Base-by-base conservation (phyloP, 306 rosid genomes). In the Clitoria ternatea region DNA sequence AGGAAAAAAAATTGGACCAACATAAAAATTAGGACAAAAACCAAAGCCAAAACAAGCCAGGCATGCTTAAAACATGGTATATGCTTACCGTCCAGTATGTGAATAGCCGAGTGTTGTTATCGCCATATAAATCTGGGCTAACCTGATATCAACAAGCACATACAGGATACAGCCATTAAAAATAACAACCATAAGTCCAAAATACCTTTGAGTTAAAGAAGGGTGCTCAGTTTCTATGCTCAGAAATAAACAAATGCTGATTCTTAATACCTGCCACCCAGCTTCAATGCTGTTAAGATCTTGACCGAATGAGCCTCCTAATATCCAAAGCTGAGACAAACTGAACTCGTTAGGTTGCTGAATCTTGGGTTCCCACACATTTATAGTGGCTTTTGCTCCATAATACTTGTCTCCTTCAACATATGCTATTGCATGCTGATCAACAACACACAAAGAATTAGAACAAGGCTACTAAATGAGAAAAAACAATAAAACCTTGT, bases 241-340 rank as follows among this genome's bases (percentile, higher is more conserved):
- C 1, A 19, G 45, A 42, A 42, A 30, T 43, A 29, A 13, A 26
- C 1, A 8, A 24, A 50, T 53, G 6, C 7, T 1, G 26, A 62
- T 27, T 43, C 36, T 11, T 6, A 9, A 43, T 83, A 94, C 99
- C 99, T 95, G 99, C 99, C 99, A 95, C 49, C 99, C 99, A 69
- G 99, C 99, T 87, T 95, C 99, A 76, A 95, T 91, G 88, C 99
- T 95, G 84, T 95, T 95, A 4, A 95, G 91, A 80, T 95, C 99
- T 88, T 91, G 87, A 71, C 99, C 99, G 66, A 95, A 95, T 37
- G 99, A 84, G 30, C 99, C 99, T 52, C 99, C 99, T 69, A 95
- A 76, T 37, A 95, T 74, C 99, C 99, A 95, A 9, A 95, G 87
- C 81, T 95, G 99, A 73, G 99, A 91, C 83, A 95, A 86, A 75